Evolutionary conservation across 768 basidiomycete species (phyloP).

Genomic region (Pleurotus djamor): DNA sequence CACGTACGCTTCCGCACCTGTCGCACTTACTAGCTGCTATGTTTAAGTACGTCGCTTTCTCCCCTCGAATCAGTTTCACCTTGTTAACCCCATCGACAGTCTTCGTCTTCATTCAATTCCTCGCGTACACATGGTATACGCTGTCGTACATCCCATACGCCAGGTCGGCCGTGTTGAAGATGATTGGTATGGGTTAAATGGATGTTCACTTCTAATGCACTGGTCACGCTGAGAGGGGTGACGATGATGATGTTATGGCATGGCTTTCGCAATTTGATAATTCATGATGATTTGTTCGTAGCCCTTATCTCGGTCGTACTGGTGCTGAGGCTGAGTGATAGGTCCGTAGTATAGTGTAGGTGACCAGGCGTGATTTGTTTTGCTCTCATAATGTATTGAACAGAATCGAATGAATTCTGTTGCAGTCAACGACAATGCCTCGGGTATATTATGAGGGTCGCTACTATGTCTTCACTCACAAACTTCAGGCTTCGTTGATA

Average conservation of each 20-base stretch:
- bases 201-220: neutral
- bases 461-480: too few species aligned
- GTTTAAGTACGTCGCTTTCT: constrained; percentile 49
- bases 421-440: too few species aligned
- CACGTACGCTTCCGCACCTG: constrained; percentile 75
- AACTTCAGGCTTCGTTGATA: too few species aligned
- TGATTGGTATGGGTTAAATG: constrained; percentile 47
- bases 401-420: too few species aligned
- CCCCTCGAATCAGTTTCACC: neutral
- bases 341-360: too few species aligned
- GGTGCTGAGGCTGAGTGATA: too few species aligned
- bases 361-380: too few species aligned
- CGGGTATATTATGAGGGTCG: too few species aligned
- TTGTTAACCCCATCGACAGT: constrained; percentile 41
- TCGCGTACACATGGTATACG: constrained; percentile 90
- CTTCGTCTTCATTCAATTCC: constrained; percentile 88
- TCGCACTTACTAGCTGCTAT: constrained; percentile 54
- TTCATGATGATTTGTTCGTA: too few species aligned
- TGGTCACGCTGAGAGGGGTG: constrained; percentile 13
- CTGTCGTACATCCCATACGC: constrained; percentile 93
- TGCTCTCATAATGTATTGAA: too few species aligned
- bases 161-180: constrained; percentile 65
- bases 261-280: neutral
- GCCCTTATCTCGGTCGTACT: too few species aligned
- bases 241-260: neutral